Percentiles rank a stretch among this genome's conserved stretches.
phyloP scores from a whole-genome alignment of 2,329 filamentous ascomycete genomes.

The Colletotrichum neosansevieriae region DNA sequence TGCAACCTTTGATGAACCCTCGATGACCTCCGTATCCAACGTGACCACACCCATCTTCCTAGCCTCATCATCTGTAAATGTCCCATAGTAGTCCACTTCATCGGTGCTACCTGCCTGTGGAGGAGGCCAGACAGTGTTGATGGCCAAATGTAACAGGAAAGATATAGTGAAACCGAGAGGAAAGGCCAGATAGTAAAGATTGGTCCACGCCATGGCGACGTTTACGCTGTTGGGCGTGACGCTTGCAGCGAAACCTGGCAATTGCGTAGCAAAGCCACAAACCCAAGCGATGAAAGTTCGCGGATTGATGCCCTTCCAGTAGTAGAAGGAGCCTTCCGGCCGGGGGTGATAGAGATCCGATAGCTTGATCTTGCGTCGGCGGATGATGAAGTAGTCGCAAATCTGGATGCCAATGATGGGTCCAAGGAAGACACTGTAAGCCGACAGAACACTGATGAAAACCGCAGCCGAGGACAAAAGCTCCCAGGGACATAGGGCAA shows the following conservation, averaged over 20 bases:
- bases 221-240: slow-evolving; percentile 29
- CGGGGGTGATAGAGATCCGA: slow-evolving; percentile 53
- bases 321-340: slow-evolving; percentile 53
- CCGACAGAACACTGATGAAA: slow-evolving; percentile 52
- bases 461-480: slow-evolving; percentile 55
- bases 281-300: slow-evolving; percentile 53
- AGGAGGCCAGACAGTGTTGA: slow-evolving; percentile 37
- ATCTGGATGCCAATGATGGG: slow-evolving; percentile 56
- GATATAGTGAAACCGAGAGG: slow-evolving; percentile 34
- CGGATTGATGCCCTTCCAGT: slow-evolving; percentile 53
- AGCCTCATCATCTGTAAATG: slow-evolving; percentile 33
- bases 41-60: slow-evolving; percentile 17
- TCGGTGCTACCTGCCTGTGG: slow-evolving; percentile 12
- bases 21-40: slow-evolving; percentile 15
- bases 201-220: slow-evolving; percentile 16
- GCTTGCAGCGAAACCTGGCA: slow-evolving; percentile 34
- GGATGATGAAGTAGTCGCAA: slow-evolving; percentile 50
- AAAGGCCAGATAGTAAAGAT: slow-evolving; percentile 34
- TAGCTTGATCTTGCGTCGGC: slow-evolving; percentile 50
- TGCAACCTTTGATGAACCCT: slow-evolving; percentile 9
- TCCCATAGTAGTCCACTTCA: slow-evolving; percentile 33
- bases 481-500: slow-evolving; percentile 64
- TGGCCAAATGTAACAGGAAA: slow-evolving; percentile 25
- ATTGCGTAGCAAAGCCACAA: slow-evolving; percentile 49
- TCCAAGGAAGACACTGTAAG: slow-evolving; percentile 53